Base-by-base conservation (phyloP, 306 rosid genomes). In the Ceratonia siliqua region DNA sequence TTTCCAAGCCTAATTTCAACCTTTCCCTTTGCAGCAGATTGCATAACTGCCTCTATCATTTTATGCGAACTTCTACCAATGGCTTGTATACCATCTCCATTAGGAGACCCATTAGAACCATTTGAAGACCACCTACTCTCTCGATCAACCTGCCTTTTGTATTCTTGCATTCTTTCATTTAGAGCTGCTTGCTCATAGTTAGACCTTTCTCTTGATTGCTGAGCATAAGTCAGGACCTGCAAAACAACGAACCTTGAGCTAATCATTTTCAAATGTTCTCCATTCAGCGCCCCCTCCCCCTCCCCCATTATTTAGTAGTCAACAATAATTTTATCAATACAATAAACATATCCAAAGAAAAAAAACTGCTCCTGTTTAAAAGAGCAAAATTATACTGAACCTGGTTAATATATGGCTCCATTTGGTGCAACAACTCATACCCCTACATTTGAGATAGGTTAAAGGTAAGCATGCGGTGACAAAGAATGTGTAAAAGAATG, bases 41-140 rank as follows among this genome's bases (percentile, higher is more conserved):
- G 99, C 99, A 95, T 95, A 52, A 95, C 99, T 14, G 97, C 99
- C 81, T 95, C 98, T 77, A 95, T 95, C 99, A 92, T 92, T 86
- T 95, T 95, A 89, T 95, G 99, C 7, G 99, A 95, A 82, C 99
- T 95, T 89, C 99, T 90, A 79, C 99, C 99, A 59, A 95, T 95
- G 72, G 96, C 93, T 89, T 92, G 99, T 87, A 92, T 89, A 69
- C 99, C 99, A 82, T 92, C 98, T 75, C 99, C 99, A 82, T 95
- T 95, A 32, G 99, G 99, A 76, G 99, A 95, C 27, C 98, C 98
- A 64, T 89, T 89, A 38, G 97, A 90, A 62, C 97, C 95, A 81
- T 88, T 90, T 65, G 97, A 90, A 67, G 90, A 87, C 99, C 92
- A 92, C 82, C 92, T 83, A 77, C 98, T 90, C 87, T 95, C 99